Base-by-base conservation (phyloP, 2,329 filamentous ascomycete species). In the Sordariomycetes sp. region DNA sequence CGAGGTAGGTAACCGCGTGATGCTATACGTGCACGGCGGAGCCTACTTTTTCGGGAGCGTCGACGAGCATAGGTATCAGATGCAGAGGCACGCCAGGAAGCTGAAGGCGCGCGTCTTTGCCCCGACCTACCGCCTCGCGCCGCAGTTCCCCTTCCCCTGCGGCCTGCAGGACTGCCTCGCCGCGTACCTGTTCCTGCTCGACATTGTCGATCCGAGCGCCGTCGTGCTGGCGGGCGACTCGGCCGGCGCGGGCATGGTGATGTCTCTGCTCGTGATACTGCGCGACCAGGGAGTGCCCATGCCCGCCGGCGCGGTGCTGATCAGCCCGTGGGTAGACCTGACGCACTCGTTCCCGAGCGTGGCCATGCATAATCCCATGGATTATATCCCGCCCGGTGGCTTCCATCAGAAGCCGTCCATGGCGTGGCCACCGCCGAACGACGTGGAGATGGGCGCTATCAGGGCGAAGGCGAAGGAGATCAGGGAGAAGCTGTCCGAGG, bases 21-120 rank as follows among this genome's bases (percentile, higher is more conserved):
- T 97, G 82, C 76, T 99, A 25, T 97, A 97, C 71, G 79, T 97
- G 24, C 94, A 97, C 67, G 94, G 94, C 16, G 93, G 93, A 7
- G 93, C 89, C 22, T 97, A 96, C 72, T 99, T 87, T 73, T 97
- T 99, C 69, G 93, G 94, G 16, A 95, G 90, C 65, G 87, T 97
- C 43, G 92, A 97, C 68, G 92, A 96, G 71, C 94, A 97, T 75
- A 86, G 94, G n/a, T 97, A 97, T 73, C 93, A 97, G 77, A 85
- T 99, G 79, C 94, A 99, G 72, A 82, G 93, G 54, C 92, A 97
- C 78, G 94, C 94, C 32, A 82, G 94, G 58, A 97, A 97, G 73
- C 79, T 99, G 61, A 91, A 94, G 71, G 93, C 91, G 20, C 81
- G 91, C 58, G 88, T 97, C 8, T 85, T 97, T 70, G 91, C 93